These are phyloP conservation scores for Aphelidium insulamus DNA, from an alignment of 371 early-diverging fungal species.

Conservation along the genomic window DNA sequence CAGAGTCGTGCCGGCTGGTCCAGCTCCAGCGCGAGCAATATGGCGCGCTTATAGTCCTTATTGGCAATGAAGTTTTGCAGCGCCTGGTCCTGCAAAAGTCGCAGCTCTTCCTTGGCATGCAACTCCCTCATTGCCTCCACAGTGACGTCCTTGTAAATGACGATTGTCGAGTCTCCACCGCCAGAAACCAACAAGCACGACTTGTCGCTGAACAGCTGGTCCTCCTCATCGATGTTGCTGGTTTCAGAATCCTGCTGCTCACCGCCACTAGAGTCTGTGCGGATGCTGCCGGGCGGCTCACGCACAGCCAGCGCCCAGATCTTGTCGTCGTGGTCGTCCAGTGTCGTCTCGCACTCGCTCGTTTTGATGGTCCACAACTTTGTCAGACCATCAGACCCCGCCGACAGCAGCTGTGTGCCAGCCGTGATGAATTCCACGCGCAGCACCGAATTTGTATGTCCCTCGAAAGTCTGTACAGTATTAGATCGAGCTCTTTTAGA, in stretches of 20 bases:
- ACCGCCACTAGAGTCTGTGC: no score
- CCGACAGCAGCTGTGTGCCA: conserved; percentile 66
- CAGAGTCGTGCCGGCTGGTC: conserved; percentile 61
- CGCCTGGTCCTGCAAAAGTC: conserved; percentile 54
- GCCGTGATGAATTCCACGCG: conserved; percentile 54
- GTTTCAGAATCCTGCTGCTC: no score
- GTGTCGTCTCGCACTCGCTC: conserved; percentile 62
- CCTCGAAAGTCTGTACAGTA: conserved; percentile 57
- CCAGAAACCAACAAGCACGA: conserved; percentile 59
- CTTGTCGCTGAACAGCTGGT: no score
- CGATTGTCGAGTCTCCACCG: conserved; percentile 70
- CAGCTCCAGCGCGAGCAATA: conserved; percentile 65
- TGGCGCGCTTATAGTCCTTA: conserved; percentile 82
- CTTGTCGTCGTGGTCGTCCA: conserved; percentile 84
- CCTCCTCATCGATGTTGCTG: no score
- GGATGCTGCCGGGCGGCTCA: no score
- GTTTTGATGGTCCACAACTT: conserved; percentile 86
- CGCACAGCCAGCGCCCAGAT: conserved; percentile 70
- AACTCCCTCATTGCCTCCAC: conserved; percentile 48
- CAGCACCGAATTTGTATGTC: conserved; percentile 83
- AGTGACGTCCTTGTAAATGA: conserved; percentile 79
- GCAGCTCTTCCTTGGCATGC: conserved; percentile 36
- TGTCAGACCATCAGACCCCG: conserved; percentile 76
- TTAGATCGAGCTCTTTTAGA: background rate
- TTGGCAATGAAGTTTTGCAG: conserved; percentile 54